A percentile compares a stretch with the other conserved stretches of the same genome.
These are phyloP conservation scores for Eucalyptus paniculata DNA, from an alignment of 345 rosid genomes.

Conservation along the genomic window DNA sequence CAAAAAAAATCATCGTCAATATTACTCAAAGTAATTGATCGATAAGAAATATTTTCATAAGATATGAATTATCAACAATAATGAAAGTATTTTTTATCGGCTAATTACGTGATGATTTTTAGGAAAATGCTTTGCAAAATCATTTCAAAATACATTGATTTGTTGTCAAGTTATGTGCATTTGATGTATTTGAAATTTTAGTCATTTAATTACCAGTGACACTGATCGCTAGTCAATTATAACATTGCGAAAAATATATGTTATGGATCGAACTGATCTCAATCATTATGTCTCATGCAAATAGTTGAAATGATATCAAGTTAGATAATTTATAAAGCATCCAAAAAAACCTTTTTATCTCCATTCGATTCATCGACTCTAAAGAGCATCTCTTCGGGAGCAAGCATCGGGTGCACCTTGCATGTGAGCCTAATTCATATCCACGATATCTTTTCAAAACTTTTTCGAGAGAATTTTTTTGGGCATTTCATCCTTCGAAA, in stretches of 20 bases:
- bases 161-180: neutral
- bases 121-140: too few species aligned
- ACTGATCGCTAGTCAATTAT: neutral
- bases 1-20: too few species aligned
- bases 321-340: neutral
- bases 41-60: too few species aligned
- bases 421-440: neutral
- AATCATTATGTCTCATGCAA: rapidly evolving
- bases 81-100: rapidly evolving
- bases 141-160: too few species aligned
- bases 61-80: too few species aligned
- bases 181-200: neutral
- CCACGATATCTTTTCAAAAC: neutral
- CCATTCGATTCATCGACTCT: neutral
- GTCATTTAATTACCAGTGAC: neutral
- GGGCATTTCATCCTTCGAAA: neutral
- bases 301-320: neutral
- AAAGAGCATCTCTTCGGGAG: neutral
- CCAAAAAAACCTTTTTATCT: neutral
- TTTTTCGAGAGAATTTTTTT: neutral
- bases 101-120: too few species aligned
- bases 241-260: too few species aligned
- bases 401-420: neutral
- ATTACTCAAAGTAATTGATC: too few species aligned
- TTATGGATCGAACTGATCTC: rapidly evolving